Evolutionary conservation across 306 rosid genomes (phyloP), one percentile per base, ranked within the genome.

Genomic region (Prosopis cineraria): DNA sequence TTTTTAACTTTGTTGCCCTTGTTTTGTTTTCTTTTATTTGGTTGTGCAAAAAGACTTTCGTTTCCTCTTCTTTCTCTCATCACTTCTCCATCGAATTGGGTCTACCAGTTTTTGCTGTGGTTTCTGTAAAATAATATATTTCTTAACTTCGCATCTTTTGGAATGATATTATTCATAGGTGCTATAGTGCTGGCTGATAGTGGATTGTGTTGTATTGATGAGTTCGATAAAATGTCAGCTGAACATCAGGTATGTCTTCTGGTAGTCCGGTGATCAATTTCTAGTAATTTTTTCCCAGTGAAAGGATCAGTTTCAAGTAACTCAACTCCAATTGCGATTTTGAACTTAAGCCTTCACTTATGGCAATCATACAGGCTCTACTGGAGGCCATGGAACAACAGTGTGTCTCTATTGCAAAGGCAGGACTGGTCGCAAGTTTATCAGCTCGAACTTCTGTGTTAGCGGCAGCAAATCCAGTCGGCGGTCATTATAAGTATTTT

Each of bases 381-480:
- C 88, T 95, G 70, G 97, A 95, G 88, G 98, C 98, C 76, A 95
- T 92, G 98, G 98, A 95, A 88, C 98, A 95, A 76, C 98, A 95
- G 48, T 88, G 98, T 79, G 97, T 94, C 67, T 94, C 98, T n/a
- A 88, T 94, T 80, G 98, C 97, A 75, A 95, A 95, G 83, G 98
- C 98, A 3, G 98, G 98, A 64, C 79, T 95, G 63, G 97, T 95
- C 78, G 98, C 98, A 83, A 95, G 96, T 91, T 90, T 95, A 81
- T 95, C 97, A 52, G 95, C 98, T 50, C 90, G 98, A 43, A 95
- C 98, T 74, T 88, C 98, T 82, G 91, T 95, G 81, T 80, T 95
- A 74, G 98, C 98, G 0, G 98, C 98, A 58, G 98, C 98, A 70
- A 95, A 95, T 81, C 96, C 98, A 10, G 98, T 79, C 76, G 98